Evolutionary conservation across 345 rosid genomes (phyloP).

Genomic region (Combretum micranthum): DNA sequence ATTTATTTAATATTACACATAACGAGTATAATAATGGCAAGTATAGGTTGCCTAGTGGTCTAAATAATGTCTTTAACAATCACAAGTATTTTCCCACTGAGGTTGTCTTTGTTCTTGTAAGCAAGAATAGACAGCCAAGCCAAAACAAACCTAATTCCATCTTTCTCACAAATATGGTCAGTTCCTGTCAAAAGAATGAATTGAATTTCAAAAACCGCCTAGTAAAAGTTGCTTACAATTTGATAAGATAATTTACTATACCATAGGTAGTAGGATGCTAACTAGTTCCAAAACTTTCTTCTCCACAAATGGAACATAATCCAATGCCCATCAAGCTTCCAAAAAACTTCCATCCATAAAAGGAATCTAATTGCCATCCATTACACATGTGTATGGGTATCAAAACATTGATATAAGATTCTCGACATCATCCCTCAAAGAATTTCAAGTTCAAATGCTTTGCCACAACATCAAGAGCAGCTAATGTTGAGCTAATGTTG

Average conservation of each 20-base stretch:
- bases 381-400: neutral
- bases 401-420: no score
- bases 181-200: no score
- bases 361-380: constrained; percentile 9
- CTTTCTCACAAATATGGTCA: no score
- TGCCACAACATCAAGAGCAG: constrained; percentile 98
- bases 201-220: neutral
- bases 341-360: constrained; percentile 87
- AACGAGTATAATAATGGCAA: no score
- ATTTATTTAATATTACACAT: no score
- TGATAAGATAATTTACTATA: neutral
- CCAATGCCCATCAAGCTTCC: constrained; percentile 99
- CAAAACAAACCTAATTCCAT: no score
- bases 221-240: neutral
- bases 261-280: constrained; percentile 10
- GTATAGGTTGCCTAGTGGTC: no score
- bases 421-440: constrained; percentile 60
- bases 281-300: constrained; percentile 99
- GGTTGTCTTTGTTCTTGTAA: no score
- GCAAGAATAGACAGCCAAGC: no score
- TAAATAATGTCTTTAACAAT: no score
- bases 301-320: constrained; percentile 90
- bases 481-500: no score
- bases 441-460: constrained; percentile 75
- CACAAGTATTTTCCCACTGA: no score